Conservation (phyloP, 192 early-diverging fungal genomes). For the Backusella australiensis region DNA sequence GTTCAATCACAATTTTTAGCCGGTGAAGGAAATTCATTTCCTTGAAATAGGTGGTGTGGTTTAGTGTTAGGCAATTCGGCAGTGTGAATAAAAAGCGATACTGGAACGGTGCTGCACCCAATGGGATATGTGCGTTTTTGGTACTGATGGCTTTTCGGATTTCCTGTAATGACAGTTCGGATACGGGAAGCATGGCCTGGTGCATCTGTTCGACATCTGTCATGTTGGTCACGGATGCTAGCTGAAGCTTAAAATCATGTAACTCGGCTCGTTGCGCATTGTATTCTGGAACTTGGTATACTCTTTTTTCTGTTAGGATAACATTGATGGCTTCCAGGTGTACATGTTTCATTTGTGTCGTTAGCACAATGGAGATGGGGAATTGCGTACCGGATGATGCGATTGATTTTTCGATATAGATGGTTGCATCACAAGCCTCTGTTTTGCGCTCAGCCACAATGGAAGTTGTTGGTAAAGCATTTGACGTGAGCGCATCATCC, state of each 20-base stretch:
- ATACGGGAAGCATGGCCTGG: neutral
- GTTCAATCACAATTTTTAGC: constrained; percentile 23
- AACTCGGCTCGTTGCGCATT: constrained; percentile 21
- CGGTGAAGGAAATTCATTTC: constrained; percentile 30
- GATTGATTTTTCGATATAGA: constrained; percentile 28
- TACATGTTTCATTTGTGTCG: constrained; percentile 16
- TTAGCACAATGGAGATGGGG: constrained; percentile 22
- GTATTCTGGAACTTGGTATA: constrained; percentile 32
- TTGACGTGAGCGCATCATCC: constrained; percentile 15
- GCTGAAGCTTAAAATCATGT: constrained; percentile 15
- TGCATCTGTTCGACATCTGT: neutral
- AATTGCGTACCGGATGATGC: constrained; percentile 32
- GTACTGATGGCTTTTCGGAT: constrained; percentile 12
- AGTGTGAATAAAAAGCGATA: constrained; percentile 29
- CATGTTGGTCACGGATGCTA: constrained; percentile 13
- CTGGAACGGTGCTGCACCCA: constrained; percentile 12
- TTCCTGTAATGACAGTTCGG: neutral
- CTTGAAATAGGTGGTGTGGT: constrained; percentile 27
- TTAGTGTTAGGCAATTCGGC: constrained; percentile 29
- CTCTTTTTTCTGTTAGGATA: constrained; percentile 21
- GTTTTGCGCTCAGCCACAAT: constrained; percentile 21
- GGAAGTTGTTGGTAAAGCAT: constrained; percentile 20
- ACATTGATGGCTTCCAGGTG: constrained; percentile 24
- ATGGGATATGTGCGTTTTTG: constrained; percentile 21
- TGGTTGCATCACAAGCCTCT: constrained; percentile 18